Evolutionary conservation across 169 alveolate genomes (phyloP), one percentile per base, ranked within the genome.

Genomic region (Blepharisma undulans): DNA sequence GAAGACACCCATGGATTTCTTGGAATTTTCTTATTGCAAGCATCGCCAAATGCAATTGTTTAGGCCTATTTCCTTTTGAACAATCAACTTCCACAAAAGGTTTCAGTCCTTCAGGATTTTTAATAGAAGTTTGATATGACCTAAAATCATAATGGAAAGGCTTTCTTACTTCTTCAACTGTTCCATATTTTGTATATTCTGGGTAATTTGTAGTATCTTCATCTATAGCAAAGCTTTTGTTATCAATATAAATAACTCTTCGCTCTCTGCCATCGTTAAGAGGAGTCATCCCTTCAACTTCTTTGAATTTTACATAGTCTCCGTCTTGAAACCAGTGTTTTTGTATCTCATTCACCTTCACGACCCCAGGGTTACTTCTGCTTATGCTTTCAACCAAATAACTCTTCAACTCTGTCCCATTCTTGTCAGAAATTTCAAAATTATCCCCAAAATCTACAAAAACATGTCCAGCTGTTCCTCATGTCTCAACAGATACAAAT

Each of bases 271-370:
- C 89, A 36, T 91, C 96, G 95, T 99, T 99, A 48, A 99, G 92
- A 93, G 98, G 99, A 14, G 95, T 95, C 99, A 98, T 98, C 72
- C 99, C 99, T 92, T 98, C 98, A 6, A 98, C 98, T 94, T 99
- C 99, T 72, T 98, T 95, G 89, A 99, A 98, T 48, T 96, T 93
- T n/a, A 99, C 99, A 90, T 88, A 95, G 92, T 99, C 99, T 48
- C 99, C 99, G 76, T 98, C 99, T 82, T 98, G 98, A 95, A 98
- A 98, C 29, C 98, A 97, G 66, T 97, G 99, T 84, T 98, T 96
- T 90, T 96, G 94, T 34, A 97, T 99, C 77, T 98, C 98, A 79
- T 95, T 96, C 84, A 78, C 18, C 36, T 4, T 30, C 94, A 96
- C 30, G 95, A 78, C 18, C 12, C 86, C 86, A 78, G 86, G 86